phyloP scores from a whole-genome alignment of 2,329 filamentous ascomycete species.

The Tolypocladium inflatum region DNA sequence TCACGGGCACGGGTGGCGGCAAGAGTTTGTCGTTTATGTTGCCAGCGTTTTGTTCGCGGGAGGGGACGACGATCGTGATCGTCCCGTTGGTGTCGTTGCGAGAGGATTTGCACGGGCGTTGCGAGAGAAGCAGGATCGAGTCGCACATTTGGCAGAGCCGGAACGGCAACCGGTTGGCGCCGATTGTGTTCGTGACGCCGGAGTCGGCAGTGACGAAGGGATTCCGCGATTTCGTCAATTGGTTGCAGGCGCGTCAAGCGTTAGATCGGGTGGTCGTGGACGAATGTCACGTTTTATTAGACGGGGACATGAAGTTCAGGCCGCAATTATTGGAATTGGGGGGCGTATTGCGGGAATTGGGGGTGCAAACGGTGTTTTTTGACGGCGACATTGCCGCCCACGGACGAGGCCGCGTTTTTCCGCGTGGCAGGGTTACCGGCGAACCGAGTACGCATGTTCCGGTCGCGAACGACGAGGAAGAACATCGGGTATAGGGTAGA shows the following conservation, averaged over 20 bases:
- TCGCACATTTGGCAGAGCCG: neutral
- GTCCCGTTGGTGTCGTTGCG: constrained; percentile 3
- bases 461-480: too few relatives aligned
- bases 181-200: constrained; percentile 2
- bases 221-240: constrained; percentile 3
- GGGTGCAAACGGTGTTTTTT: constrained; percentile 4
- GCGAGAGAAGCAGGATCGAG: neutral
- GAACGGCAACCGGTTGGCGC: neutral
- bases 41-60: neutral
- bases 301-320: neutral
- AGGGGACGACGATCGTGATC: constrained; percentile 5
- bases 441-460: too few relatives aligned
- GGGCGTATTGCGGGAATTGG: neutral
- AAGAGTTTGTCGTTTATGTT: too few relatives aligned
- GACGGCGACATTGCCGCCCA: constrained; percentile 2
- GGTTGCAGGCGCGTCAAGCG: neutral
- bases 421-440: neutral
- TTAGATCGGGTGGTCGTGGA: constrained; percentile 4
- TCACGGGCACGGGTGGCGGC: too few relatives aligned
- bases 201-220: constrained; percentile 1
- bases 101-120: constrained; percentile 3
- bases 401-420: constrained; percentile 1
- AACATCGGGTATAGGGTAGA: too few relatives aligned
- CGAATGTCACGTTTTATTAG: constrained; percentile 4
- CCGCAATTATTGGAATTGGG: neutral